Evolutionary conservation across 441 rosid species (phyloP), one percentile per base, ranked within the genome.

Genomic region (Erodium trifolium): DNA sequence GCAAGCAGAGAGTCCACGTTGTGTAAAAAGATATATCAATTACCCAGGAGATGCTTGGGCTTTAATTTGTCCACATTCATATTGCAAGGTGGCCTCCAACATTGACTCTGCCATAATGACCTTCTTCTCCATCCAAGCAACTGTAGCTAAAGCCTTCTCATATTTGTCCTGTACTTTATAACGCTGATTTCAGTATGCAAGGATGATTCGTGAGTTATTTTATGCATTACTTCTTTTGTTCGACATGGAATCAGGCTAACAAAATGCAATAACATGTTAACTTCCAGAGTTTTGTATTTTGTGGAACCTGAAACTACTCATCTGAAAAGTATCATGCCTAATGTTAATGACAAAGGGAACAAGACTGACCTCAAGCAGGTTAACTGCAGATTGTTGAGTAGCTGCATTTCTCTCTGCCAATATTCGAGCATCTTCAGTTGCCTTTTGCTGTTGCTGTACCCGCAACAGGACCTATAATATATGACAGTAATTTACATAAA

Each of bases 381-480:
- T 88, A 80, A 88, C 83, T 77, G 96, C 96, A 81, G 84, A 84
- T 87, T 92, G 87, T 82, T 95, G 99, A 29, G 98, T 96, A 66
- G 78, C 88, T 63, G 97, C 95, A 84, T 92, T 98, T 77, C 89
- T 96, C 80, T 95, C 98, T 35, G 99, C 93, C 81, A 87, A 92
- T 88, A 84, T 85, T 66, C 98, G 96, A 79, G 98, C 98, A 71
- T 95, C 99, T 81, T 95, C 98, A 5, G 98, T 95, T 65, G 88
- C 86, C 76, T 77, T 88, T 79, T 92, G 98, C 76, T 95, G 98
- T 82, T 90, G 97, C 81, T 95, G 98, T 72, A 92, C 98, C 68
- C 99, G 88, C 99, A 92, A 88, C 79, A 95, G 80, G 68, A 95
- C 96, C 99, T 95, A 71, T 82, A 95, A 77, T 97, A 98, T 96